Base-by-base conservation (phyloP, 495 filamentous ascomycete genomes). In the Collariella sp. region DNA sequence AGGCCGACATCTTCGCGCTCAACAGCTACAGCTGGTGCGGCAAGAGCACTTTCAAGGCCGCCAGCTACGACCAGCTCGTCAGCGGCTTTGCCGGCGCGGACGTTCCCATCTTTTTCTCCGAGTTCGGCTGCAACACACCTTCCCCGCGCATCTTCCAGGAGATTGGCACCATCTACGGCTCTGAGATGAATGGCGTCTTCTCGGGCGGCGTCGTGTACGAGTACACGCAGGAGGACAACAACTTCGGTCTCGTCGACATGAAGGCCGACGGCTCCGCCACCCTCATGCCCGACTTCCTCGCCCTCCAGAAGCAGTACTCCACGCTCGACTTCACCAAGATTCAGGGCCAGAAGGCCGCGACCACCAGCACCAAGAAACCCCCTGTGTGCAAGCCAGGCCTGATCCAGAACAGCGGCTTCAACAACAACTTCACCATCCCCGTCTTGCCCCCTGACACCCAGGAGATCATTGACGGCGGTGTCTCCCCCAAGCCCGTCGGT, bases 1-100 rank as follows among this genome's bases (percentile, higher is more conserved):
- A 79, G 18, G 80, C 80, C 46, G 91, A 96, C 66, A 81, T 96
- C 72, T 95, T 96, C 63, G 91, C 90, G 44, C 76, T 97, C 54
- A 97, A 97, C 80, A 88, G 83, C 52, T 96, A 97, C 78, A 87
- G 85, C 36, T 97, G 91, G 91, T 97, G 91, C 62, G 90, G 89
- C 41, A 73, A 83, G 38, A 84, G 87, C 47, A 79, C 72, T 56
- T 93, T 83, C 77, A 70, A 77, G 34, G 79, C 77, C 43, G 80
- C 84, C 2, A 77, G 82, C 56, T 97, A 89, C 70, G 73, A 94
- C 66, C 68, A 73, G 13, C 75, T 97, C 4, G 82, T 87, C 39
- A 65, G 72, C 9, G 78, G 84, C 62, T 94, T 97, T 74, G 67
- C 69, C 48, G 79, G 79, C 57, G 83, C 80, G 50, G 84, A 83